A percentile compares a stretch with the other conserved stretches of the same genome.
Conservation (phyloP, 768 basidiomycete species). For the Porphyrellus cyaneotinctus region DNA sequence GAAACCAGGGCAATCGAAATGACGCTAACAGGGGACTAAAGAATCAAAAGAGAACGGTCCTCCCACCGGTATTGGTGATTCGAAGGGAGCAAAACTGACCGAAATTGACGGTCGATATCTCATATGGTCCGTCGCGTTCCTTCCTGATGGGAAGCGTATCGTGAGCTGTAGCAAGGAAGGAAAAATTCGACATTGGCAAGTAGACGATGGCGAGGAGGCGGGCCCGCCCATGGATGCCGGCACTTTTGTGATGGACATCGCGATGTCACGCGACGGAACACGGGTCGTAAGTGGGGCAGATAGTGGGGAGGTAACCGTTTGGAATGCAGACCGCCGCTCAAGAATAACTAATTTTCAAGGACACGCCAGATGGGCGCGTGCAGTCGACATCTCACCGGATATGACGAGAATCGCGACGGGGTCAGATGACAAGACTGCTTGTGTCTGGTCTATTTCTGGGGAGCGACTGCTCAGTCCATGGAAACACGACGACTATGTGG, state of each 20-base stretch:
- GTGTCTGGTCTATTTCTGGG: conserved; percentile 2
- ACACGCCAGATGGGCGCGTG: background rate
- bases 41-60: background rate
- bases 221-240: conserved; percentile 1
- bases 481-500: background rate
- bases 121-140: conserved; percentile 6
- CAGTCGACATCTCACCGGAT: conserved; percentile 1
- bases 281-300: background rate
- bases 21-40: background rate
- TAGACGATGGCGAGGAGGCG: conserved; percentile 3
- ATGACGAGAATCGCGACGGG: background rate
- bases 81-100: background rate
- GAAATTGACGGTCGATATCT: background rate
- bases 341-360: background rate
- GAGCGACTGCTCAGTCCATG: background rate
- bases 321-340: background rate
- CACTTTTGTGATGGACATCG: background rate
- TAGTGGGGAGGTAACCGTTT: background rate
- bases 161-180: conserved; percentile 3
- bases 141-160: conserved; percentile 1
- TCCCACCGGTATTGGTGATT: background rate
- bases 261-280: conserved; percentile 2
- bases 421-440: conserved; percentile 7
- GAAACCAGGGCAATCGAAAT: background rate
- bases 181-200: conserved; percentile 2